These are phyloP conservation scores for Nevesoporus exiguus DNA, from an alignment of 768 basidiomycete species.

Conservation along the genomic window DNA sequence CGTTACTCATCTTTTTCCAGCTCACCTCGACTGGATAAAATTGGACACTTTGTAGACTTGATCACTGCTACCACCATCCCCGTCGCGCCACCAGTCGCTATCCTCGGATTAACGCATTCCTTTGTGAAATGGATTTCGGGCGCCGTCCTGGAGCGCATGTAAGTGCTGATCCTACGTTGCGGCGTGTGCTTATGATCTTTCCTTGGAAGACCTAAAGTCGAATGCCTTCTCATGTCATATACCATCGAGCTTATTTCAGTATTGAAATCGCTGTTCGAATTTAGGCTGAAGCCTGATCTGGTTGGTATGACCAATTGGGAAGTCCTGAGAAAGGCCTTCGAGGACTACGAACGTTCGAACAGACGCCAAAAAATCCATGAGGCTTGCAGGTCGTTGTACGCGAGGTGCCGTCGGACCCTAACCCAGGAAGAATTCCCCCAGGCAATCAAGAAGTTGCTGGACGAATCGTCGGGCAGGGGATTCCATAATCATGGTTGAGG, in stretches of 20 bases:
- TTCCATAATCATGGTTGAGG: not conserved
- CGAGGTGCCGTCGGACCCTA: not conserved
- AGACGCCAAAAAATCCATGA: not conserved
- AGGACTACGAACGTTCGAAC: not conserved
- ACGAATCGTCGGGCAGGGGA: not conserved
- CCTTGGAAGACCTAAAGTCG: not conserved
- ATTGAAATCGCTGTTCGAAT: not conserved
- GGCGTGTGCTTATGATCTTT: not conserved
- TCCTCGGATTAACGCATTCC: slow-evolving; percentile 2
- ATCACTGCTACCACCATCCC: slow-evolving; percentile 1
- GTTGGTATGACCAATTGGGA: slow-evolving; percentile 5
- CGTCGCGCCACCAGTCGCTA: slow-evolving; percentile 1
- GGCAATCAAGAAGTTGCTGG: not conserved
- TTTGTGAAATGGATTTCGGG: slow-evolving; percentile 7
- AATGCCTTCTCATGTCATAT: slow-evolving; percentile 4
- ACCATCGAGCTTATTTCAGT: slow-evolving; percentile 4
- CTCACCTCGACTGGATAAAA: not conserved
- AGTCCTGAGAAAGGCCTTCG: slow-evolving; percentile 3
- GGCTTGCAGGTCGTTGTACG: not conserved
- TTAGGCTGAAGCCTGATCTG: slow-evolving; percentile 5
- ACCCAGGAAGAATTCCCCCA: not conserved
- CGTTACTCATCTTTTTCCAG: not conserved
- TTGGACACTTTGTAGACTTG: slow-evolving; percentile 1
- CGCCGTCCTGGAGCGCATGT: not conserved
- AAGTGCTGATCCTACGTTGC: not conserved